Evolutionary conservation across 2,329 filamentous ascomycete genomes (phyloP).

Genomic region (Fusarium sp.): DNA sequence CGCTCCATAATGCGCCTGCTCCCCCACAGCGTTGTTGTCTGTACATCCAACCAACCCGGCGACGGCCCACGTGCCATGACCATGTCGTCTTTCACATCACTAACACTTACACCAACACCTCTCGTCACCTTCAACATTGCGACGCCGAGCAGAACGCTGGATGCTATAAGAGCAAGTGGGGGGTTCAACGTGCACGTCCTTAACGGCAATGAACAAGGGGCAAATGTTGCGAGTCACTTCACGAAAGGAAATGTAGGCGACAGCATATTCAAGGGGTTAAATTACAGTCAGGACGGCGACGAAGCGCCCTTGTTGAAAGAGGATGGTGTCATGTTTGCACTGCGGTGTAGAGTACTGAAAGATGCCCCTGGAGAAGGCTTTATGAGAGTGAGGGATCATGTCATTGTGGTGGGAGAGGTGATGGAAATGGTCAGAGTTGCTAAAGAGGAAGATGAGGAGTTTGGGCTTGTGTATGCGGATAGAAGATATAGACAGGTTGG

Average conservation of each 20-base stretch:
- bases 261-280: slow-evolving; percentile 52
- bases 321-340: slow-evolving; percentile 65
- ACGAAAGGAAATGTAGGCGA: slow-evolving; percentile 61
- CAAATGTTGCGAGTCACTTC: slow-evolving; percentile 64
- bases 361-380: slow-evolving; percentile 57
- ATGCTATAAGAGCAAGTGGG: slow-evolving; percentile 60
- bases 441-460: slow-evolving; percentile 51
- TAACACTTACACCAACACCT: slow-evolving; percentile 65
- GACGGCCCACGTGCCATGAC: slow-evolving; percentile 64
- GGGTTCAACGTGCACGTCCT: slow-evolving; percentile 69
- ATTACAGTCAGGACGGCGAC: slow-evolving; percentile 23
- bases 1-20: slow-evolving; percentile 67
- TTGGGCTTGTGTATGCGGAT: slow-evolving; percentile 64
- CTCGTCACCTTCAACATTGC: slow-evolving; percentile 69
- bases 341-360: slow-evolving; percentile 58
- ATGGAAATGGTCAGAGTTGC: slow-evolving; percentile 57
- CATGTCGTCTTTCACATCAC: slow-evolving; percentile 70
- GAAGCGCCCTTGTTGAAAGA: slow-evolving; percentile 61
- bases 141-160: slow-evolving; percentile 67
- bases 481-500: slow-evolving; percentile 61
- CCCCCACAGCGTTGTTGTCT: slow-evolving; percentile 67
- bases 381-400: slow-evolving; percentile 64
- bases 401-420: slow-evolving; percentile 66
- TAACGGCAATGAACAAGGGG: slow-evolving; percentile 60
- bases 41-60: slow-evolving; percentile 60